These are phyloP conservation scores for Lonicera japonica DNA, from an alignment of 129 eudicot species.

Conservation along the genomic window DNA sequence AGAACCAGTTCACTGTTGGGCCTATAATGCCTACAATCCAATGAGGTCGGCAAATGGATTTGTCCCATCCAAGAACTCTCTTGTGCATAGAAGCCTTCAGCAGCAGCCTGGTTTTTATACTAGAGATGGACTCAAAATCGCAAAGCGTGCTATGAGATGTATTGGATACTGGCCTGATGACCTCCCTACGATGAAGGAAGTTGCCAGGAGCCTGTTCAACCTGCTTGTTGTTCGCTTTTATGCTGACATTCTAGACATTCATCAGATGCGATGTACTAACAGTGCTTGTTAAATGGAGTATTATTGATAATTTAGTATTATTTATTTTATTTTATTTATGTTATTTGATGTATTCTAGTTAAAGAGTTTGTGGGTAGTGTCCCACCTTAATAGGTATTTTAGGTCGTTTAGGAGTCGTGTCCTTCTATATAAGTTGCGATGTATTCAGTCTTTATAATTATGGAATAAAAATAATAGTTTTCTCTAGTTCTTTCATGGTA, in stretches of 20 bases:
- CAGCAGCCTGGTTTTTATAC: background rate
- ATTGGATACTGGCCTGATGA: background rate
- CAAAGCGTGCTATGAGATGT: background rate
- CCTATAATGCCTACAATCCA: background rate
- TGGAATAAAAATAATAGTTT: no score
- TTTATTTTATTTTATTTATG: no score
- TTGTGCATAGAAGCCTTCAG: background rate
- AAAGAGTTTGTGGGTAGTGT: no score
- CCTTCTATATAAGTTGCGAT: no score
- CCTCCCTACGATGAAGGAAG: conserved; percentile 2
- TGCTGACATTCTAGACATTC: background rate
- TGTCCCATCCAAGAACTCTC: background rate
- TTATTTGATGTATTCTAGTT: no score
- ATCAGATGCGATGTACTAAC: no score
- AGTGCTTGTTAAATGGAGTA: no score
- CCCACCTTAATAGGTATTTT: no score
- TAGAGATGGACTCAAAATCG: background rate
- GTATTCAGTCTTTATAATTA: no score
- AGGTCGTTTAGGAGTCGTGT: no score
- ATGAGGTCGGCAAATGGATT: background rate
- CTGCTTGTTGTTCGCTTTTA: background rate
- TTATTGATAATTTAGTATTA: no score
- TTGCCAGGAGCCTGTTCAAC: background rate
- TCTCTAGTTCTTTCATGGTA: no score
- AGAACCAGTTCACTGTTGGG: background rate